Evolutionary conservation across 139 green algal genomes (phyloP).

Genomic region (Parachlorella kessleri): DNA sequence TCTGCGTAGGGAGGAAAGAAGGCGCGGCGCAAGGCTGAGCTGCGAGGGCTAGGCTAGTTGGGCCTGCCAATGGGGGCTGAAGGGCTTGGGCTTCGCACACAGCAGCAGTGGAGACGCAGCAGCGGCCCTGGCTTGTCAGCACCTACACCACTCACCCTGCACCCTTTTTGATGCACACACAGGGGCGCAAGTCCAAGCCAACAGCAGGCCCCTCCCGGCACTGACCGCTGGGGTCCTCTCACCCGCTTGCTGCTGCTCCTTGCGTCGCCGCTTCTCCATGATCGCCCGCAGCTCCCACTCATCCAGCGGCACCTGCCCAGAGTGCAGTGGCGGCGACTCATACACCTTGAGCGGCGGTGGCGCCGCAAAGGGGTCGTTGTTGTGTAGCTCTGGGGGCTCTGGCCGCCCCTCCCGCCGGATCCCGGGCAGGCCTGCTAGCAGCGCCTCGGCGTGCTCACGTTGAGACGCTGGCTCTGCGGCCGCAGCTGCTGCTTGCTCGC

Average conservation of each 20-base stretch:
- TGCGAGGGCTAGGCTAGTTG: no score
- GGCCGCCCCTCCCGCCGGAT: no score
- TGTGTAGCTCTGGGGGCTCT: no score
- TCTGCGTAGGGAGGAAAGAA: constrained; percentile 10
- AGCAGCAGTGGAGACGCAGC: background rate
- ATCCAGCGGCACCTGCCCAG: background rate
- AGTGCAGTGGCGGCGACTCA: background rate
- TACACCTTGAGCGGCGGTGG: no score
- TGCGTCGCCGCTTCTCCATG: constrained; percentile 36
- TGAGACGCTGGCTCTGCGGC: no score
- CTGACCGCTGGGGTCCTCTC: background rate
- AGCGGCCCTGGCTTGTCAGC: background rate
- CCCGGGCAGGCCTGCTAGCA: no score
- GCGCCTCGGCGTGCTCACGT: no score
- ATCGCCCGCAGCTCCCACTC: constrained; percentile 41
- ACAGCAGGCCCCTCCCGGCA: no score
- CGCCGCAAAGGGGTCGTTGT: no score
- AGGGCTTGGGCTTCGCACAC: background rate
- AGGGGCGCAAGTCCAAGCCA: no score
- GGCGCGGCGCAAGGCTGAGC: no score
- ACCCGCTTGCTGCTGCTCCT: constrained; percentile 16
- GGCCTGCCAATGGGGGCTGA: background rate
- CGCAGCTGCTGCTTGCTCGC: no score
- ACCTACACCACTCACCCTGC: background rate
- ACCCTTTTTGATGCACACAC: background rate